Conservation (phyloP, 2,329 filamentous ascomycete species). For the Botrytis sinoallii region DNA sequence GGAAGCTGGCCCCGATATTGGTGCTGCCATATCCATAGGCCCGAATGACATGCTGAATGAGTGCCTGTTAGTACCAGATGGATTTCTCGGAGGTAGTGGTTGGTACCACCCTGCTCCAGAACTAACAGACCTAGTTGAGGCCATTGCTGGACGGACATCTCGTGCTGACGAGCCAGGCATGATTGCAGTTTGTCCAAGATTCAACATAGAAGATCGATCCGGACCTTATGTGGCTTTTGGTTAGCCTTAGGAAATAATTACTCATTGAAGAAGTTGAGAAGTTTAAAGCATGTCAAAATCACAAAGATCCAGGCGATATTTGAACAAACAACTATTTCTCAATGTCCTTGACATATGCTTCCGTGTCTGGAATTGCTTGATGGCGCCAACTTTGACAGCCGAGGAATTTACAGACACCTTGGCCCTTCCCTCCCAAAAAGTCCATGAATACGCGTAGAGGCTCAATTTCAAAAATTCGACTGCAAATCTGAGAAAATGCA, state of each 20-base stretch:
- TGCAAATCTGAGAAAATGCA: neutral
- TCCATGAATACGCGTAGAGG: neutral
- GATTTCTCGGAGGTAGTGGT: neutral
- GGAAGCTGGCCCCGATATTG: slow-evolving; percentile 6
- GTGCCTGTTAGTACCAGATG: neutral
- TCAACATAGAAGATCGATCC: neutral
- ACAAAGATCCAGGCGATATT: neutral
- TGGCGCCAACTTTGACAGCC: neutral
- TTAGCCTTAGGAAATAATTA: neutral
- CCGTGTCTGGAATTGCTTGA: neutral
- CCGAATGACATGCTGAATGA: slow-evolving; percentile 1
- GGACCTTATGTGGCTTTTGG: neutral
- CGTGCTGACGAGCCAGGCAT: neutral
- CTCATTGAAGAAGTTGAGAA: neutral
- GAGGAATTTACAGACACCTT: neutral
- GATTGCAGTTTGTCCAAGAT: neutral
- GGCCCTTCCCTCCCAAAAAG: neutral
- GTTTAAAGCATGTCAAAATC: neutral
- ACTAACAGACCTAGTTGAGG: neutral
- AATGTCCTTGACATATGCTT: neutral
- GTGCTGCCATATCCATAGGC: neutral
- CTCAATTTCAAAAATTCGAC: neutral
- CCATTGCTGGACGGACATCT: neutral
- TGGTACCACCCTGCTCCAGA: neutral
- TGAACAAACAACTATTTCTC: neutral